Percentiles rank a stretch among this genome's conserved stretches.
These are phyloP conservation scores for Sanghuangporus baumii DNA, from an alignment of 1,284 basidiomycete genomes.

Conservation along the genomic window DNA sequence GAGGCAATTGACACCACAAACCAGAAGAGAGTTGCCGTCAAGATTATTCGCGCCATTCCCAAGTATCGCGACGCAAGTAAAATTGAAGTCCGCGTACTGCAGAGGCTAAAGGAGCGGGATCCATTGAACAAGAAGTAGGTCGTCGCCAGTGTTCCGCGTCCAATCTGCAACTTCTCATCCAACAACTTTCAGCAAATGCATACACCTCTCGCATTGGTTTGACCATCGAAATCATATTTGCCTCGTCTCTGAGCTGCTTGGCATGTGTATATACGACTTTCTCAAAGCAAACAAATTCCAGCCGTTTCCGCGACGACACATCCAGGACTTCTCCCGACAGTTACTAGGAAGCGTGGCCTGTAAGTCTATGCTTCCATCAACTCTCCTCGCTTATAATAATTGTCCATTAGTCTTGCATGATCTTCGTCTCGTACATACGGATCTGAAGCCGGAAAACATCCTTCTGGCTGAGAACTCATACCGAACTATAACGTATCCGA, in stretches of 20 bases:
- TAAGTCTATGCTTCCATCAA: slow-evolving; percentile 36
- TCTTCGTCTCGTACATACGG: slow-evolving; percentile 91
- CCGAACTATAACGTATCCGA: slow-evolving; percentile 49
- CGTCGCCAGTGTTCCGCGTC: slow-evolving; percentile 30
- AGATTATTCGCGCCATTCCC: slow-evolving; percentile 95
- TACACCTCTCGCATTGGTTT: slow-evolving; percentile 92
- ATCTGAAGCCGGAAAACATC: slow-evolving; percentile 98
- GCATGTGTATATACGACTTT: slow-evolving; percentile 99
- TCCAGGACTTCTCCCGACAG: slow-evolving; percentile 93
- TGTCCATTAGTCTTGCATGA: slow-evolving; percentile 76
- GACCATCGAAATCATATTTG: slow-evolving; percentile 98
- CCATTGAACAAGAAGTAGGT: slow-evolving; percentile 79
- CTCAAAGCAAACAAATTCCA: slow-evolving; percentile 97
- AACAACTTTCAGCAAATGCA: slow-evolving; percentile 78
- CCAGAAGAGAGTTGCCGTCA: slow-evolving; percentile 87
- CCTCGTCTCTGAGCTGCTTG: slow-evolving; percentile 92
- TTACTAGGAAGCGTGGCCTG: slow-evolving; percentile 92
- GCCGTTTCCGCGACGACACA: slow-evolving; percentile 93
- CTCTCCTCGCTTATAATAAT: background rate
- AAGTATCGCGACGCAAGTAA: slow-evolving; percentile 99
- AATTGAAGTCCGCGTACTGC: slow-evolving; percentile 95
- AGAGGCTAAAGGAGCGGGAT: slow-evolving; percentile 88
- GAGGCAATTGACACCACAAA: slow-evolving; percentile 84
- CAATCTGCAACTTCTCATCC: slow-evolving; percentile 19
- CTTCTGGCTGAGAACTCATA: slow-evolving; percentile 87